Base-by-base conservation (phyloP, 2,329 filamentous ascomycete species). In the Botrytis pseudocinerea region DNA sequence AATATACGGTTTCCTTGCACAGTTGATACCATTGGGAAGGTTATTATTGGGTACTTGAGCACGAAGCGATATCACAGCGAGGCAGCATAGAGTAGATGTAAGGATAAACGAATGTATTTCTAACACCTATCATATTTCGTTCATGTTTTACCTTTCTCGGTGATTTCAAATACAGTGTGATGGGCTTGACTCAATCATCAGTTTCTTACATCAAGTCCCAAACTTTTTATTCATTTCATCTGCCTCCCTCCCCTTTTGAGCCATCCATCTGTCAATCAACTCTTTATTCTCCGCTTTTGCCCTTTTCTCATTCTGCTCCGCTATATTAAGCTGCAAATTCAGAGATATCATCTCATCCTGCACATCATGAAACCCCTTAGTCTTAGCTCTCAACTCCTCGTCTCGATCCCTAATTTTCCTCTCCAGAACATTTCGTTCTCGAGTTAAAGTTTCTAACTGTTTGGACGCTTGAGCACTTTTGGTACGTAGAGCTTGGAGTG, bases 331-430 rank as follows among this genome's bases (percentile, higher is more conserved):
- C 82, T 98, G 93, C 76, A 98, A 85, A 77, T 95, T 95, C 64
- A 98, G 84, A 1, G 93, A 91, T 69, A 97, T 91, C 82, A 97
- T 91, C 82, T 99, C 96, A 82, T 98, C 95, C 83, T 98, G 95
- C 70, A 97, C 91, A 79, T 95, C 89, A 85, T 94, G 92, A 3
- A 97, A 87, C 76, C 98, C 84, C 81, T 95, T 93, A 46, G 90
- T 90, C 85, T 98, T 98, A 74, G 90, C 93, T 72, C 87, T 88
- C 46, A 98, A 83, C 84, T 98, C 96, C 78, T 97, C 93, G 75
- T 97, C 93, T 44, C 92, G 86, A 81, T 98, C 95, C 76, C 89
- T 90, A 59, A 97, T 84, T 75, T 91, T 91, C 60, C 89, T 87
- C 68, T 88, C 85, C 28, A 96, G 83, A 2, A 85, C 82, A 28